Evolutionary conservation across 805 yeast species (phyloP).

Genomic region (Candida sithepensis): DNA sequence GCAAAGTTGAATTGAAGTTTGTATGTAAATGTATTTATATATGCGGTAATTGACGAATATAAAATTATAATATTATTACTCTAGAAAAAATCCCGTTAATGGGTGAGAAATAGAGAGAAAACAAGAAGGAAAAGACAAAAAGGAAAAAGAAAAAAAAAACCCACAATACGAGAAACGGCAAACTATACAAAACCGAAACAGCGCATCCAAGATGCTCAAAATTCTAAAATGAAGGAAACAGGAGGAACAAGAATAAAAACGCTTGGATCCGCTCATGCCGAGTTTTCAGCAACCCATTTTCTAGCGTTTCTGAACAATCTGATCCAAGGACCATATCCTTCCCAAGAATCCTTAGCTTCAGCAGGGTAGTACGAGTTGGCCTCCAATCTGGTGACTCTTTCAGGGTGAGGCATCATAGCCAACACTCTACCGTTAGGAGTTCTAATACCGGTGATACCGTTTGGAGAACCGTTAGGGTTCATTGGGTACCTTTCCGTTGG

Average conservation of each 20-base stretch:
- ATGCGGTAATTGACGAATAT: background rate
- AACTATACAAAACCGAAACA: background rate
- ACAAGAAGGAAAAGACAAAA: background rate
- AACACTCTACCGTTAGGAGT: constrained; percentile 91
- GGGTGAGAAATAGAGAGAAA: background rate
- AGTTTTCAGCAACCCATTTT: constrained; percentile 65
- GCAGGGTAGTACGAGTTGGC: constrained; percentile 87
- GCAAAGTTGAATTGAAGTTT: constrained; percentile 29
- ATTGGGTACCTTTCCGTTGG: constrained; percentile 81
- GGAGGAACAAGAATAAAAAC: background rate
- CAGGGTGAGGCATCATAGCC: constrained; percentile 99
- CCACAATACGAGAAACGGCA: background rate
- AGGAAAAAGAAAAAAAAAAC: background rate
- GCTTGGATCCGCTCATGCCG: background rate
- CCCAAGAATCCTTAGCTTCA: constrained; percentile 60
- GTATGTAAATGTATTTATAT: background rate
- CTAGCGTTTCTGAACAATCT: constrained; percentile 89
- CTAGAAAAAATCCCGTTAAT: background rate
- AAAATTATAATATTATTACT: background rate
- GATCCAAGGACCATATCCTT: constrained; percentile 92
- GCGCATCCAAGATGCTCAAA: background rate
- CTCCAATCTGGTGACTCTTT: constrained; percentile 84
- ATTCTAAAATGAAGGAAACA: background rate
- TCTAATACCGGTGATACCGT: constrained; percentile 88
- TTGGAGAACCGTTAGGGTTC: constrained; percentile 95